Conservation (phyloP, 1,139 yeast species). For the Debaryomyces nepalensis region DNA sequence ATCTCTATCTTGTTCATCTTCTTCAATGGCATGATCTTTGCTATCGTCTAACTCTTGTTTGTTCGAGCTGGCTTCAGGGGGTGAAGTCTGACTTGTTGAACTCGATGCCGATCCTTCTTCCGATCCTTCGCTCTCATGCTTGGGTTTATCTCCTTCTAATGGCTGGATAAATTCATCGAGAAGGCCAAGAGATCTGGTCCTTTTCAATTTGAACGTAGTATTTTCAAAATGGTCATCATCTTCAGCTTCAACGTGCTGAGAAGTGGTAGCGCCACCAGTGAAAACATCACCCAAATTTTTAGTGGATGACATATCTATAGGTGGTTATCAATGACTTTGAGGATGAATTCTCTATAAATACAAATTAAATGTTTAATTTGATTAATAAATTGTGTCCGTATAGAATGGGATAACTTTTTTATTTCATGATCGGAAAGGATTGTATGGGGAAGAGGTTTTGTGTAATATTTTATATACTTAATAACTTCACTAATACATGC, state of each 20-base stretch:
- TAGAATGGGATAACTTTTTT: slow-evolving; percentile 4
- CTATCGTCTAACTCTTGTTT: slow-evolving; percentile 3
- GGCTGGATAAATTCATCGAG: slow-evolving; percentile 67
- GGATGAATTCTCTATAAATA: slow-evolving; percentile 7
- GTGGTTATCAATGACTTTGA: not conserved
- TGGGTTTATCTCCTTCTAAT: slow-evolving; percentile 6
- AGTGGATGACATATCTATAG: slow-evolving; percentile 16
- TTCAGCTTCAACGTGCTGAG: slow-evolving; percentile 69
- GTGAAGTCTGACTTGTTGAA: slow-evolving; percentile 8
- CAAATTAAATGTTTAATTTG: slow-evolving; percentile 8
- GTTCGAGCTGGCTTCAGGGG: slow-evolving; percentile 9
- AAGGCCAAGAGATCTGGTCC: slow-evolving; percentile 84
- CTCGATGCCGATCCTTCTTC: slow-evolving; percentile 11
- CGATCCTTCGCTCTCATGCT: slow-evolving; percentile 3
- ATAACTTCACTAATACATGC: slow-evolving; percentile 2
- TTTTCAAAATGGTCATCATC: slow-evolving; percentile 74
- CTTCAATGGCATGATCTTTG: slow-evolving; percentile 1
- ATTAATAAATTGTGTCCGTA: slow-evolving; percentile 4
- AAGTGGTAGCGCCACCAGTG: slow-evolving; percentile 55
- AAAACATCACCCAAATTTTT: slow-evolving; percentile 41
- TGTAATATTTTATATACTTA: slow-evolving; percentile 11
- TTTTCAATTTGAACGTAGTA: slow-evolving; percentile 74
- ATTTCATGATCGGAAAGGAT: slow-evolving; percentile 12
- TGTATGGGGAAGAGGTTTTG: slow-evolving; percentile 17
- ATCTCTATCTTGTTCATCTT: slow-evolving; percentile 8